Base-by-base conservation (phyloP, 257 asterid genomes). In the Linderniella brevidens region DNA sequence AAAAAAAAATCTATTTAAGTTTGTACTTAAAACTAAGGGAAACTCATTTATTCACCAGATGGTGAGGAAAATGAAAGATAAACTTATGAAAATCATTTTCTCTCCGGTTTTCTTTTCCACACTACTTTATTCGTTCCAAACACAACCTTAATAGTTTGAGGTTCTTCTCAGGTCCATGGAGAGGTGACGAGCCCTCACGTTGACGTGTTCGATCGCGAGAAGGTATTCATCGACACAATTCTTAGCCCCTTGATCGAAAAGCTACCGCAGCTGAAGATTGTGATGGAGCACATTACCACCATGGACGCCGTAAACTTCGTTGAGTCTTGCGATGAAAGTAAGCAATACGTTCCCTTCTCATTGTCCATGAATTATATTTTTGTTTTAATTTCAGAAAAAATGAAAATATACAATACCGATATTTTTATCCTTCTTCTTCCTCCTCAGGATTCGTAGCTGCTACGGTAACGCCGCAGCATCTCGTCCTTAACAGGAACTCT, bases 391-490 rank as follows among this genome's bases (percentile, higher is more conserved):
- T 19, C 38, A 55, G 12, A 36, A 56, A 12, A 19, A 9, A 37
- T 35, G 8, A 58, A 13, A 14, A 8, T 14, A 11, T 32, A 37
- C n/a, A n/a, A n/a, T 14, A 37, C 38, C 52, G 14, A 36, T 38
- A 15, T 5, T 32, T 11, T 54, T n/a, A 35, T 51, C 47, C 50
- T 56, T 45, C 12, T 9, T 54, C 29, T 11, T 37, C 9, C 41
- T 41, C 63, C 32, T 46, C 20, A 88, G 97, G 97, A 56, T 78
- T 49, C 67, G 80, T 88, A 43, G 97, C 92, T 13, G 97, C 97
- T 54, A 88, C 97, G 5, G 92, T 88, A 68, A 88, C 97, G 36
- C 97, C 97, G 12, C 97, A 88, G 14, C 97, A 88, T 76, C 84
- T 88, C 51, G 73, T 81, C 63, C 81, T 88, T 9, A 88, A 84